Evolutionary conservation across 176 grass and related monocot genomes (phyloP), one percentile per base, ranked within the genome.

Genomic region (Poa pratensis): DNA sequence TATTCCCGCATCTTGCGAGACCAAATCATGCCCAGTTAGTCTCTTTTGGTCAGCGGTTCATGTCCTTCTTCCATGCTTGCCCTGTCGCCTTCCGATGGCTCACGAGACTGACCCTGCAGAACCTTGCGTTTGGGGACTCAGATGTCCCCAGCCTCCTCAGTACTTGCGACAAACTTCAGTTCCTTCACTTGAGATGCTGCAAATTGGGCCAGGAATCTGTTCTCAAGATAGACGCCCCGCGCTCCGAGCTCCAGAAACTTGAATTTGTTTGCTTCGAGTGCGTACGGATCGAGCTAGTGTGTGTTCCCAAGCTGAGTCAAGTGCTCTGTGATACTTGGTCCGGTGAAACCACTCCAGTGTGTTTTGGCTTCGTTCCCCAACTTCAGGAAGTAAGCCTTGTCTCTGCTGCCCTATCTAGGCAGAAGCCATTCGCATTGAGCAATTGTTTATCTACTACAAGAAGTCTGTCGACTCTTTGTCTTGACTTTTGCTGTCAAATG

Each of bases 11-110:
- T 42, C 0, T 39, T 9, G 26, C 13, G 61, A 64, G 6, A 13
- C 23, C 5, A 12, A 30, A 64, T n/a, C n/a, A n/a, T n/a, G n/a
- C n/a, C n/a, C n/a, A n/a, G n/a, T 32, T 64, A 32, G 26, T 5
- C 24, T 28, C 32, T 26, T 64, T 83, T 5, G 55, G 81, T 8
- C 5, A 83, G 7, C 26, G 55, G 4, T 15, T 83, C 10, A 83
- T 83, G 81, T 74, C 54, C 23, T 83, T 83, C 69, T 22, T 22
- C 54, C 9, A 9, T 7, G 17, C 62, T 34, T 80, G 24, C 61
- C 61, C 62, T 34, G 11, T 1, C 2, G 46, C 79, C 14, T 69
- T 81, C 45, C 52, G 1, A 52, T 50, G 24, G 9, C 78, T 81
- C 46, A 81, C 62, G 5, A 5, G 1, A 11, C 28, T 81, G 7